These are phyloP conservation scores for Fraxinus anomala DNA, from an alignment of 257 asterid species.

Conservation along the genomic window DNA sequence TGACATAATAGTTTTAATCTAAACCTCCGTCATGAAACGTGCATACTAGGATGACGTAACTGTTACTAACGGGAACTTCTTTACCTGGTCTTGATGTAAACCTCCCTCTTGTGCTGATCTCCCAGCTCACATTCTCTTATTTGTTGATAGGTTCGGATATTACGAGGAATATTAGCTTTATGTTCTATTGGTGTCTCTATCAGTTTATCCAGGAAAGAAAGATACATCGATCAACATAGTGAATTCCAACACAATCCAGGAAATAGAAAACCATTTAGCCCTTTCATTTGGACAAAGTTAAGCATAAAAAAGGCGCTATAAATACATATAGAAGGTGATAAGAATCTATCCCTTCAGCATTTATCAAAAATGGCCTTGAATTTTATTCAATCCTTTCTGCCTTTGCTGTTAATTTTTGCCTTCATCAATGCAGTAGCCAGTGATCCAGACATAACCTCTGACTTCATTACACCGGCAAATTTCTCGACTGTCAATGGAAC, in stretches of 20 bases:
- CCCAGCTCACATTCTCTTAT: background rate
- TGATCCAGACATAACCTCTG: conserved; percentile 29
- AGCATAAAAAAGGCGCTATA: background rate
- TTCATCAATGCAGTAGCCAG: background rate
- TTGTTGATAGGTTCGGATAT: background rate
- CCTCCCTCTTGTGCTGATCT: background rate
- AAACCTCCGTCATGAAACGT: too few relatives aligned
- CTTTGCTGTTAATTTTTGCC: background rate
- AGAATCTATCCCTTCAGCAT: background rate
- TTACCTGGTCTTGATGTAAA: background rate
- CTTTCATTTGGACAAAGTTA: background rate
- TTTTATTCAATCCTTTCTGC: background rate
- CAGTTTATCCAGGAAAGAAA: background rate
- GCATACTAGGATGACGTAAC: too few relatives aligned
- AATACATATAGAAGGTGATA: background rate
- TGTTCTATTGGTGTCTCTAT: background rate
- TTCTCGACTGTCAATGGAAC: background rate
- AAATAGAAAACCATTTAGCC: background rate
- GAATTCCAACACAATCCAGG: background rate
- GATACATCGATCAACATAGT: background rate
- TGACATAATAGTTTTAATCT: too few relatives aligned
- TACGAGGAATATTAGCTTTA: background rate
- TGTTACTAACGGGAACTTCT: too few relatives aligned
- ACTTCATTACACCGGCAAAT: conserved; percentile 17
- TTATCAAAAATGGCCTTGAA: conserved; percentile 19